Evolutionary conservation across 1,139 yeast species (phyloP).

Genomic region (Pichia sp.): DNA sequence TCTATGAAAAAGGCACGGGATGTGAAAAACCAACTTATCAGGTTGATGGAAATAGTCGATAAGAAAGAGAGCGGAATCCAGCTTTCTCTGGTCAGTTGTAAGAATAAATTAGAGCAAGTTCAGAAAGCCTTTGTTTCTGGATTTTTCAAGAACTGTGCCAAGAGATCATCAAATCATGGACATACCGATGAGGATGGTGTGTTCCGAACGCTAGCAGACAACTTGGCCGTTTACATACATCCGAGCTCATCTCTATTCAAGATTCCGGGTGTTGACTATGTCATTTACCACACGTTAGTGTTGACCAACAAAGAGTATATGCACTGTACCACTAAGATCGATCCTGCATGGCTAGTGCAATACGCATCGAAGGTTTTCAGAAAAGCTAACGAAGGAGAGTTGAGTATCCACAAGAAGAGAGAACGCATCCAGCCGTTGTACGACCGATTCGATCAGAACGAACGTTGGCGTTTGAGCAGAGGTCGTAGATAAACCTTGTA

Average conservation of each 20-base stretch:
- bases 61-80: slow-evolving; percentile 35
- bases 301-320: slow-evolving; percentile 85
- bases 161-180: slow-evolving; percentile 49
- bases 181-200: slow-evolving; percentile 49
- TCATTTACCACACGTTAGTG: slow-evolving; percentile 76
- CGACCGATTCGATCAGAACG: slow-evolving; percentile 40
- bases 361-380: slow-evolving; percentile 85
- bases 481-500: slow-evolving; percentile 23
- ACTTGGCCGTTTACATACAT: slow-evolving; percentile 77
- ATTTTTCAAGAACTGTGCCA: slow-evolving; percentile 80
- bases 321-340: slow-evolving; percentile 80
- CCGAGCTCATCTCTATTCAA: slow-evolving; percentile 82
- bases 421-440: slow-evolving; percentile 48
- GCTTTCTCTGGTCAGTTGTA: slow-evolving; percentile 44
- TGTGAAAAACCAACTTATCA: slow-evolving; percentile 64
- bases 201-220: slow-evolving; percentile 72
- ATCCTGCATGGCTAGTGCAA: slow-evolving; percentile 80
- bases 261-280: slow-evolving; percentile 43
- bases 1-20: slow-evolving; percentile 74
- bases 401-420: slow-evolving; percentile 36
- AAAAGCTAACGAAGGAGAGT: slow-evolving; percentile 43
- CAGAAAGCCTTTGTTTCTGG: slow-evolving; percentile 80
- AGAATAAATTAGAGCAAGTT: slow-evolving; percentile 56
- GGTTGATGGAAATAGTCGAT: slow-evolving; percentile 54
- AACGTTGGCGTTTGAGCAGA: slow-evolving; percentile 33